Conservation (phyloP, 2,329 filamentous ascomycete species). For the Akanthomyces lecanii region DNA sequence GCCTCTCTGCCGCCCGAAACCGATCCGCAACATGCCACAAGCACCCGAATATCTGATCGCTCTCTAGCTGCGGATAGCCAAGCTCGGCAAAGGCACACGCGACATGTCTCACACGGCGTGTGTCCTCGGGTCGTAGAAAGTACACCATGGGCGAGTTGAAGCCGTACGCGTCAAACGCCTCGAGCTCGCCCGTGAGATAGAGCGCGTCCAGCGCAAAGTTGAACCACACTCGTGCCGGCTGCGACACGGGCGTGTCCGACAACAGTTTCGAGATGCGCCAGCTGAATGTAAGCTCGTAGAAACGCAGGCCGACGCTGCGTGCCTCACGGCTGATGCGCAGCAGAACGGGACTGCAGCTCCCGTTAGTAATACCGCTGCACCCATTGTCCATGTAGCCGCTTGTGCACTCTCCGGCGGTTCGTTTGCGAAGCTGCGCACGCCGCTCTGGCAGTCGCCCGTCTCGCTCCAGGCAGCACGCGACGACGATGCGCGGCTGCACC, state of each 20-base stretch:
- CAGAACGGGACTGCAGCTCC: conserved; percentile 33
- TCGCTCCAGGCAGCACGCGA: conserved; percentile 39
- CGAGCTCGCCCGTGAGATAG: conserved; percentile 44
- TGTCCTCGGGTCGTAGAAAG: conserved; percentile 42
- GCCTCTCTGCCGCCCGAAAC: conserved; percentile 33
- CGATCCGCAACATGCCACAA: conserved; percentile 47
- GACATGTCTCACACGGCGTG: conserved; percentile 39
- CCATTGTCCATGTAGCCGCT: conserved; percentile 19
- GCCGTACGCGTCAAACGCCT: conserved; percentile 43
- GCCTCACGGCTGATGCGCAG: conserved; percentile 42
- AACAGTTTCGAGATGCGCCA: conserved; percentile 43
- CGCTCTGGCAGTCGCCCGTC: conserved; percentile 27
- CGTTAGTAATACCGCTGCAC: conserved; percentile 18
- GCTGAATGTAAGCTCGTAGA: conserved; percentile 44
- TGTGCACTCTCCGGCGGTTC: conserved; percentile 18
- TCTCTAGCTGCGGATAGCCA: conserved; percentile 38
- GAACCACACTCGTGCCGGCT: conserved; percentile 42
- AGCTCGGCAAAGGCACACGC: conserved; percentile 43
- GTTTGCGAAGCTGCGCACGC: conserved; percentile 26
- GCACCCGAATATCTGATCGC: conserved; percentile 43
- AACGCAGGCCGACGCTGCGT: conserved; percentile 36
- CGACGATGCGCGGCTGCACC: conserved; percentile 42
- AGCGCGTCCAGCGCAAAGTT: conserved; percentile 45
- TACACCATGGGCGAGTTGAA: conserved; percentile 47
- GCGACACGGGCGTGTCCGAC: conserved; percentile 31